A percentile compares a stretch with the other conserved stretches of the same genome.
Evolutionary conservation across 192 early-diverging fungal genomes (phyloP).

Genomic region (Dispira parvispora): DNA sequence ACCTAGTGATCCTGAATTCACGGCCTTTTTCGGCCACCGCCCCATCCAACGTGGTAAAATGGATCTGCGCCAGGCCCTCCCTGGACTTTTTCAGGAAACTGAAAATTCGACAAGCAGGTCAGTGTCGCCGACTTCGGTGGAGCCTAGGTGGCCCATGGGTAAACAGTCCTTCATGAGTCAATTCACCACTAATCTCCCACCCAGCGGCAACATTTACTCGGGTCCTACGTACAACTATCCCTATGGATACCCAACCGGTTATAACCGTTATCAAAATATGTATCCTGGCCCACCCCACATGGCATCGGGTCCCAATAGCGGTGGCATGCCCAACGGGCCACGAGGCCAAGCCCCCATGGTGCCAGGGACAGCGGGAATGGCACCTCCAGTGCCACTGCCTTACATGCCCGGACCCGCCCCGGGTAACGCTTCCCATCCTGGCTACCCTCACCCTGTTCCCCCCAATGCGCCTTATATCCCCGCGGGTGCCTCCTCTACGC

Average conservation of each 20-base stretch:
- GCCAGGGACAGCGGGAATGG: not conserved
- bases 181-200: conserved; percentile 27
- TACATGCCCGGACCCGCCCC: not conserved
- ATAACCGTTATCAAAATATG: not conserved
- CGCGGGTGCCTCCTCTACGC: not conserved
- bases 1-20: not conserved
- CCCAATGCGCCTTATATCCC: not conserved
- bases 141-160: conserved; percentile 41
- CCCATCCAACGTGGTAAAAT: conserved; percentile 11
- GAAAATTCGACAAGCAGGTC: conserved; percentile 10
- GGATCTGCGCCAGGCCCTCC: conserved; percentile 9
- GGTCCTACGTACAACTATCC: conserved; percentile 23
- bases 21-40: conserved; percentile 8
- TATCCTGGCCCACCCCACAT: not conserved
- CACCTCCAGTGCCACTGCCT: not conserved
- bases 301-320: not conserved
- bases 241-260: not conserved
- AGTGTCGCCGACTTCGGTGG: conserved; percentile 12
- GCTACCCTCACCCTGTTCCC: not conserved
- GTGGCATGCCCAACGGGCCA: not conserved
- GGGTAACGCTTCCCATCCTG: not conserved
- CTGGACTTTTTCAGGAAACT: conserved; percentile 10
- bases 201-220: conserved; percentile 28
- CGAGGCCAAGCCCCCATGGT: not conserved
- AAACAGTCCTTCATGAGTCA: conserved; percentile 30